Conservation (phyloP, 2,329 filamentous ascomycete species). For the Microsporum ferrugineum region DNA sequence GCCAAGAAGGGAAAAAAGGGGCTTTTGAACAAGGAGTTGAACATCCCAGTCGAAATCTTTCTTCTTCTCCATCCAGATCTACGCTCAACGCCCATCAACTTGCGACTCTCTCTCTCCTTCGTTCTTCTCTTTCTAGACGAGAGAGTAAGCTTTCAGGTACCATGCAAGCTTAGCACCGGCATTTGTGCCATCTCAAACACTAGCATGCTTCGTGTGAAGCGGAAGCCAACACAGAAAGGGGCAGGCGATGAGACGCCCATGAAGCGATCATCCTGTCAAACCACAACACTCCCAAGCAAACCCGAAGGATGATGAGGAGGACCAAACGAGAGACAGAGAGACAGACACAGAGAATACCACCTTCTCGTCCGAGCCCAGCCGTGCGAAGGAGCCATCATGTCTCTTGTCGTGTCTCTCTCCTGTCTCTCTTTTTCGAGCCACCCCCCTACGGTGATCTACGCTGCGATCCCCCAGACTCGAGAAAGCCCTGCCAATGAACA, state of each 20-base stretch:
- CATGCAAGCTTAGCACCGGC: conserved; percentile 1
- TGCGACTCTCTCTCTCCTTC: background rate
- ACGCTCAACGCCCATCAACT: background rate
- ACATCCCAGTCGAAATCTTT: background rate
- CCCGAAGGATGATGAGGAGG: background rate
- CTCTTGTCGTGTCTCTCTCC: background rate
- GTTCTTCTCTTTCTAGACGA: too few relatives aligned
- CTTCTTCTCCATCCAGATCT: background rate
- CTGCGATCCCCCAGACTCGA: background rate
- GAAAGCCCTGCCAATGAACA: background rate
- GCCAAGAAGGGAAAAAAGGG: background rate
- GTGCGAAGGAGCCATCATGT: background rate
- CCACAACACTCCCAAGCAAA: background rate
- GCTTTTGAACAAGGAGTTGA: background rate
- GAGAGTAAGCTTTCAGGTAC: background rate
- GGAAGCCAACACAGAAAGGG: background rate
- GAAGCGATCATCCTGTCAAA: background rate
- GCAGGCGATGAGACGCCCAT: background rate
- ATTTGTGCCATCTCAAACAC: background rate
- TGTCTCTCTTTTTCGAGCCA: background rate
- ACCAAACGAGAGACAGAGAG: background rate
- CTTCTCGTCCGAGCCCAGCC: background rate
- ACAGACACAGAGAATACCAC: too few relatives aligned
- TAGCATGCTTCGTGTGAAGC: background rate
- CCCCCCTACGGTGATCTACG: background rate